Percentiles rank a stretch among this genome's conserved stretches.
Conservation (phyloP, 1,139 yeast genomes). For the Diutina neorugosa region DNA sequence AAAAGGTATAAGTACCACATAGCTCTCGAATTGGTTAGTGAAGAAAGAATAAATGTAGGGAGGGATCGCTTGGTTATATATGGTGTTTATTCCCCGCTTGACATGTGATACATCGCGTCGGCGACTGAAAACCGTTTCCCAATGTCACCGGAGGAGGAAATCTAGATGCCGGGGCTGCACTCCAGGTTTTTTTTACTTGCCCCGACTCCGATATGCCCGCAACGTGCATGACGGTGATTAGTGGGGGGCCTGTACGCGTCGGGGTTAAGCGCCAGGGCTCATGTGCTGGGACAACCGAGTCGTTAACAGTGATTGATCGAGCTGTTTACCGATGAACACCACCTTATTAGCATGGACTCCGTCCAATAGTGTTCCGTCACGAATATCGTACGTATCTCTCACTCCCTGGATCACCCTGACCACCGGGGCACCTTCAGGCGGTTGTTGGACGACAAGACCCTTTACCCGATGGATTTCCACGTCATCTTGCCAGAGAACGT, state of each 20-base stretch:
- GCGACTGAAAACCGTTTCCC: not conserved
- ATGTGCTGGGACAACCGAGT: constrained; percentile 12
- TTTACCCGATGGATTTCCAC: constrained; percentile 75
- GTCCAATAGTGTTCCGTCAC: constrained; percentile 34
- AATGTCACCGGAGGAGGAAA: no score
- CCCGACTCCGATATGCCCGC: not conserved
- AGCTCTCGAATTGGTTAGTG: not conserved
- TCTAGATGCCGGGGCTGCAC: not conserved
- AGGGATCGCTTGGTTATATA: not conserved
- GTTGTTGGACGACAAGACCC: constrained; percentile 43
- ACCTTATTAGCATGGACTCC: constrained; percentile 38
- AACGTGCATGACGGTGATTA: not conserved
- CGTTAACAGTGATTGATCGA: constrained; percentile 21
- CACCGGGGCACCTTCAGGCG: no score
- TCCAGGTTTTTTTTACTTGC: not conserved
- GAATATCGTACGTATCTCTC: constrained; percentile 77
- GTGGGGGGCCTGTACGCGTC: not conserved
- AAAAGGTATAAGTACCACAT: not conserved
- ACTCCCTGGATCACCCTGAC: constrained; percentile 87
- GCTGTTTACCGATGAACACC: constrained; percentile 72
- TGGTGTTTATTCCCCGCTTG: not conserved
- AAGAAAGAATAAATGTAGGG: not conserved
- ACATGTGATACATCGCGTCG: not conserved
- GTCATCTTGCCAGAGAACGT: constrained; percentile 53
- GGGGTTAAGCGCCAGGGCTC: no score